These are phyloP conservation scores for Primulina eburnea DNA, from an alignment of 257 asterid genomes.

Conservation along the genomic window DNA sequence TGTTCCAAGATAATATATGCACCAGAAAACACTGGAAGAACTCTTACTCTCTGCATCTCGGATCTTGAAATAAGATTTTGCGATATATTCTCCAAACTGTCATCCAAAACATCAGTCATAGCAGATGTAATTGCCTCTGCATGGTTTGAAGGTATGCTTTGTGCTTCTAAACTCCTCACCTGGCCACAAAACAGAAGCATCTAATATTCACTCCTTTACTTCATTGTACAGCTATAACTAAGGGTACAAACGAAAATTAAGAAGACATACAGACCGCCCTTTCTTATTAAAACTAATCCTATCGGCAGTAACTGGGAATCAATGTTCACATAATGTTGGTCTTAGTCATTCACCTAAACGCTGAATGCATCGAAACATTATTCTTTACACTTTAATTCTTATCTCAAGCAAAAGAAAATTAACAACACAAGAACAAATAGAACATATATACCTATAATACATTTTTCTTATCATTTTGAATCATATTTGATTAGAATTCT, in stretches of 20 bases:
- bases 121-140: slow-evolving; percentile 71
- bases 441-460: neutral
- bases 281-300: neutral
- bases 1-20: neutral
- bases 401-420: neutral
- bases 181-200: slow-evolving; percentile 21
- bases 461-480: neutral
- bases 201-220: neutral
- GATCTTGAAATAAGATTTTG: slow-evolving; percentile 44
- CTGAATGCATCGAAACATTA: neutral
- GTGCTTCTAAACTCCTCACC: slow-evolving; percentile 63
- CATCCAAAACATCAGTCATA: slow-evolving; percentile 50
- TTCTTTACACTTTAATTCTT: neutral
- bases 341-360: neutral
- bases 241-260: neutral
- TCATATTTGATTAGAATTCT: neutral
- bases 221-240: neutral
- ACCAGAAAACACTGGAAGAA: neutral
- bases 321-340: neutral
- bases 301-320: neutral
- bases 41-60: slow-evolving; percentile 62
- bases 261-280: neutral
- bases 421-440: neutral
- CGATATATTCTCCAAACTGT: slow-evolving; percentile 51
- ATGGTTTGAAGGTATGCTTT: slow-evolving; percentile 53